Base-by-base conservation (phyloP, 768 basidiomycete species). In the Mycena floridula region DNA sequence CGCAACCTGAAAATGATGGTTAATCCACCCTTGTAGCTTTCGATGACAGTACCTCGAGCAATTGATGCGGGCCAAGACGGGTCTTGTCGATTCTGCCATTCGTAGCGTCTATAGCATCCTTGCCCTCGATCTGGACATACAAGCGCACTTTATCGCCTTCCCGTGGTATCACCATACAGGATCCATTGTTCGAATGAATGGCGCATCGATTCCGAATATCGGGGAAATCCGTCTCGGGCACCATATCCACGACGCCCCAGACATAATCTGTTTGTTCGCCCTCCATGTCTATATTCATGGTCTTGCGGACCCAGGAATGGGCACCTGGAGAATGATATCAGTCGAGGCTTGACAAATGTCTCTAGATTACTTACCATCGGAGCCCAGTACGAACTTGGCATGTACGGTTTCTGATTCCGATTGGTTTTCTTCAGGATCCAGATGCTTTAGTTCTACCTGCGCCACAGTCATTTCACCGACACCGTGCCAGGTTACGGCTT, bases 261-360 rank as follows among this genome's bases (percentile, higher is more conserved):
- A 90, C 71, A 46, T 76, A 83, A 43, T 89, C 81, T 63, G 68
- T 72, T 48, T 86, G 81, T 58, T 89, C 85, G 5, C 89, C 89
- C 47, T 88, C 77, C 85, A 90, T 84, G 4, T 63, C 55, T 41
- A 90, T 81, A 7, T 70, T 68, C 7, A 87, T 65, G 0, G 62
- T 45, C 47, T 85, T 87, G 21, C 89, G 75, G 20, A 90, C 84
- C 85, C 87, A 89, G 9, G 85, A 89, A 61, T 89, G 87, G 0
- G 86, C 87, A 5, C 85, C 83, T 85, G 53, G 35, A 36, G 2
- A 43, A 23, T 23, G 9, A 32, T 18, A n/a, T 25, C 30, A 36
- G 39, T 5, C 23, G 5, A 23, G 0, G 4, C 23, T 2, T 21
- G 2, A 32, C 3, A 20, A n/a, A 45, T 18, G 15, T 21, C 2